Base-by-base conservation (phyloP, 2,329 filamentous ascomycete genomes). In the Talaromyces pinophilus region DNA sequence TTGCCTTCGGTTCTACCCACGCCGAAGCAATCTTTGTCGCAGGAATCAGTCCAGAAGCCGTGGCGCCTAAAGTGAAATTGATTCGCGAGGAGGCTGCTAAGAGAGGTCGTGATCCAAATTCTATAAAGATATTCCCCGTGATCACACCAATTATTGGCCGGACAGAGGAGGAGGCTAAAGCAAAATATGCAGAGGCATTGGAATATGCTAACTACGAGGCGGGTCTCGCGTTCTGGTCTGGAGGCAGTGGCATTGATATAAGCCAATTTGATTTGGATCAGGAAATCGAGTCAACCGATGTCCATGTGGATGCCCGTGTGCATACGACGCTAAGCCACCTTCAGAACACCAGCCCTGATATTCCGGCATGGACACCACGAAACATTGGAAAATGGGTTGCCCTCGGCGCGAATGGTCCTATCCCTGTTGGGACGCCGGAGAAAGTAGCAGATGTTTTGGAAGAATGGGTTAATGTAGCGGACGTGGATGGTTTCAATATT, bases 11-110 rank as follows among this genome's bases (percentile, higher is more conserved):
- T 0, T 87, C 88, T 0, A 85, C 88, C 68, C 88, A 92, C 72
- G 90, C 89, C 0, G 90, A 92, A 71, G 88, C 85, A 1, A 88
- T 92, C 60, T 92, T 92, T 70, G 84, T 90, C 0, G 88, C 86
- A 0, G 87, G 87, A 0, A 88, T 90, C 73, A 85, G 85, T 1
- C 87, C 90, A 0, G 79, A 81, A 1, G 85, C 88, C 0, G 86
- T 88, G 33, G 84, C 84, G 2, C 86, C 85, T 72, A 87, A 82
- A 30, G 85, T 92, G n/a, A 82, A 85, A 0, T 87, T 90, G 66
- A 86, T 91, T 30, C 82, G 90, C 3, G 78, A 83, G 60, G 72
- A 85, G 33, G 88, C 89, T 0, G 78, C 79, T 1, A 69, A 83
- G 52, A 81, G 79, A 54, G 88, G 87, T 0, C 81, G 90, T 3